These are phyloP conservation scores for Spinellus fusiger DNA, from an alignment of 192 early-diverging fungal species.

Conservation along the genomic window DNA sequence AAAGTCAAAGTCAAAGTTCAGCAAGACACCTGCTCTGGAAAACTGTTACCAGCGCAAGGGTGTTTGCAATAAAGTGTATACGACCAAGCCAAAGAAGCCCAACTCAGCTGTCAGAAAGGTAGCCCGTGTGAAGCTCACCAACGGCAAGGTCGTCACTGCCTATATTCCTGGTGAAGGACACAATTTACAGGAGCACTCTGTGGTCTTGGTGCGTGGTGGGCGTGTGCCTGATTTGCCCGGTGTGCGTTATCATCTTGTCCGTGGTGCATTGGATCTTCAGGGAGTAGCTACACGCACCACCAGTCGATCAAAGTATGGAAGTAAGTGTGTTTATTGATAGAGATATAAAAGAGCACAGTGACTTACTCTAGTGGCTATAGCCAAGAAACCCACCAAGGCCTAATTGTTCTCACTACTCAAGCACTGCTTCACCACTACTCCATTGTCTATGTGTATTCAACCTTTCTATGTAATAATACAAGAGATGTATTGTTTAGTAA, in stretches of 20 bases:
- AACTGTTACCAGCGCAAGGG: conserved; percentile 86
- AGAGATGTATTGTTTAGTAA: too few relatives aligned
- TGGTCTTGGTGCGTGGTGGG: conserved; percentile 92
- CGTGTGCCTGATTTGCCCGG: conserved; percentile 96
- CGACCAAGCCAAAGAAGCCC: conserved; percentile 95
- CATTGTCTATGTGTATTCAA: too few relatives aligned
- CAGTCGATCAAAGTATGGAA: conserved; percentile 89
- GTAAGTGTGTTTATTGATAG: conserved; percentile 40
- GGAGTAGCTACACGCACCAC: conserved; percentile 83
- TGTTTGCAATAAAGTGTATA: conserved; percentile 93
- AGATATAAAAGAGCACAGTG: conserved; percentile 28
- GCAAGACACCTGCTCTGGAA: conserved; percentile 80
- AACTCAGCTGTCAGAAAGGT: conserved; percentile 97
- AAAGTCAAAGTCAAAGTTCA: conserved; percentile 56
- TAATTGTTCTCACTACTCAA: not conserved
- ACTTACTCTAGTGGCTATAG: conserved; percentile 1
- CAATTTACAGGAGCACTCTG: conserved; percentile 96
- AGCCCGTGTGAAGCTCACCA: conserved; percentile 86
- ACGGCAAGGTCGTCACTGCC: conserved; percentile 84
- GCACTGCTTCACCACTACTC: too few relatives aligned
- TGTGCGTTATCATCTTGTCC: conserved; percentile 90
- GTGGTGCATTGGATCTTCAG: conserved; percentile 91
- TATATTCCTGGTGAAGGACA: conserved; percentile 99
- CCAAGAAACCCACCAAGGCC: conserved; percentile 34
- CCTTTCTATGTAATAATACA: too few relatives aligned